Percentiles rank a stretch among this genome's conserved stretches.
These are phyloP conservation scores for Lactarius vividus DNA, from an alignment of 768 basidiomycete genomes.

Conservation along the genomic window DNA sequence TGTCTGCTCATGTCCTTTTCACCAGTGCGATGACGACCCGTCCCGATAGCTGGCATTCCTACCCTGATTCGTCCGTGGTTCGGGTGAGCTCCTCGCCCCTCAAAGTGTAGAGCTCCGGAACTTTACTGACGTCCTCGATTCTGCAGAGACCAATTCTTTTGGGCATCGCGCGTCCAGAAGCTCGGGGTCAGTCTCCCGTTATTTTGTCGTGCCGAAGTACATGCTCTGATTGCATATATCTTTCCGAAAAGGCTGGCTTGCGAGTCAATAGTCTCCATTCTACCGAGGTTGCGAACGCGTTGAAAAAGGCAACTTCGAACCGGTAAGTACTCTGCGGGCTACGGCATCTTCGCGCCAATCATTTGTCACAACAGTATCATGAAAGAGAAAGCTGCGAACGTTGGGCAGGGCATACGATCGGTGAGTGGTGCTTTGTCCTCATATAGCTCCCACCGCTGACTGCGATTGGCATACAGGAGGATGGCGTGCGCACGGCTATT, in stretches of 20 bases:
- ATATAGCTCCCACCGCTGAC: background rate
- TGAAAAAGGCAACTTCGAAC: conserved; percentile 53
- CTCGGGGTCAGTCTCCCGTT: conserved; percentile 46
- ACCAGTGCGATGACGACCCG: background rate
- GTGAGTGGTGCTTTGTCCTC: conserved; percentile 30
- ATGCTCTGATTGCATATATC: background rate
- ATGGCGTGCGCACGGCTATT: conserved; percentile 58
- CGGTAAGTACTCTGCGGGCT: conserved; percentile 37
- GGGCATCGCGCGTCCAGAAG: conserved; percentile 61
- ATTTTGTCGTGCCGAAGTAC: background rate
- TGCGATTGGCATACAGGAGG: conserved; percentile 40
- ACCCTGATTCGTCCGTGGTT: conserved; percentile 73
- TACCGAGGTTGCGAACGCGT: conserved; percentile 50
- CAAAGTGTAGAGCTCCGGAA: conserved; percentile 10
- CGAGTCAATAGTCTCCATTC: conserved; percentile 47
- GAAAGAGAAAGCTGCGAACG: conserved; percentile 56
- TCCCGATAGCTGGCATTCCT: conserved; percentile 49
- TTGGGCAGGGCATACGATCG: conserved; percentile 45
- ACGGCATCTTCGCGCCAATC: background rate
- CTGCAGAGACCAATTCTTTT: conserved; percentile 55
- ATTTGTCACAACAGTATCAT: conserved; percentile 41
- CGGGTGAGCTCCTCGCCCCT: conserved; percentile 36
- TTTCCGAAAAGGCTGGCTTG: conserved; percentile 44
- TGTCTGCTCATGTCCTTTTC: background rate
- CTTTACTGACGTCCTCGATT: conserved; percentile 5